Evolutionary conservation across 2,329 filamentous ascomycete species (phyloP), one percentile per base, ranked within the genome.

Genomic region (Calonectria ilicicola): DNA sequence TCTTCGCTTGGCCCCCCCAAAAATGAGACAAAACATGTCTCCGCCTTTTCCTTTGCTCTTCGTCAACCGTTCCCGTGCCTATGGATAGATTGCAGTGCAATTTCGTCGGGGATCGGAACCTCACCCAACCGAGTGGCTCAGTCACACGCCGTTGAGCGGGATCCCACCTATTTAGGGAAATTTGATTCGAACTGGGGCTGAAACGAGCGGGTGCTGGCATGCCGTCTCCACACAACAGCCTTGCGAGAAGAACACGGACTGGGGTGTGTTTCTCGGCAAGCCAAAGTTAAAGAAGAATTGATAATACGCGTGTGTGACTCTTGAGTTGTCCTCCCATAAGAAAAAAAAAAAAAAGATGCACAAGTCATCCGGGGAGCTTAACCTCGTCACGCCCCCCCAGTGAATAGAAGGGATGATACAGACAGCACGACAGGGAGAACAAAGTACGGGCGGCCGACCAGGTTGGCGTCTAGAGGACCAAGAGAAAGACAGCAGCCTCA

Each of bases 171-270:
- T 62, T 56, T 62, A 44, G 62, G 56, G 53, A 71, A 66, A 71
- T 71, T 35, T 38, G 53, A 63, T 67, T 53, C 63, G 64, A 63
- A 51, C 63, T 26, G 56, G 56, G 65, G 65, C 51, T 67, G 51
- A 60, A 67, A 67, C 65, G 35, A 62, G 35, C 32, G 56, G 56
- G 56, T 29, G 51, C 51, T 56, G 51, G 51, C 51, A 35, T 32
- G 32, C 29, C 19, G 29, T 56, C 51, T 19, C 51, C 51, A 56
- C 51, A n/a, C 51, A 56, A n/a, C 29, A 53, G 49, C 49, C 51
- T 23, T 56, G 51, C 12, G 51, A 56, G 51, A n/a, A n/a, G 32
- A n/a, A n/a, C 29, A 29, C 19, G 10, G 49, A 56, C 29, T 38
- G 51, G 51, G 51, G 27, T 27, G 49, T 53, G 51, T 35, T 56